Base-by-base conservation (phyloP, 2,329 filamentous ascomycete genomes). In the Penicillium sp. region DNA sequence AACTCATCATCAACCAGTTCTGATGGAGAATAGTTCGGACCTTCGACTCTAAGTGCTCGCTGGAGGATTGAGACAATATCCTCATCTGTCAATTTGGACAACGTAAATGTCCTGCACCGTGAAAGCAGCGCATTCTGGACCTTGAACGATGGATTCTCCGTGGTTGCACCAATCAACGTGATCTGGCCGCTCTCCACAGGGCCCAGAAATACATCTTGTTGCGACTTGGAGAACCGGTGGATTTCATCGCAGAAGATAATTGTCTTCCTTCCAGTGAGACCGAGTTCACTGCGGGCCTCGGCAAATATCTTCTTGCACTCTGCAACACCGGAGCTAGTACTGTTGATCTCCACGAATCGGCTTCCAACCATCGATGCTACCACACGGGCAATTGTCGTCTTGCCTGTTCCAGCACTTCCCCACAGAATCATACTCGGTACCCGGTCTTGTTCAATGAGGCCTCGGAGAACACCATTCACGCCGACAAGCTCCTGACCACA, bases 161-260 rank as follows among this genome's bases (percentile, higher is more conserved):
- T 99, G 3, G 95, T 99, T 7, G 95, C 95, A 12, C 93, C 95
- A 63, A 98, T 95, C 33, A 99, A 83, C 0, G 92, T 97, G 67
- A 99, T 89, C 30, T 91, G 91, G 6, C 95, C 95, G 1, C 89
- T 89, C 78, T 99, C 95, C 24, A 98, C 94, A 0, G 94, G 94
- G 17, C 90, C 92, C 1, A 99, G 82, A 70, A 98, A 98, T 0
- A 97, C 91, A 77, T 98, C 95, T 74, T 99, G 95, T 76, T 98
- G 95, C 0, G 89, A 85, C 79, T 97, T 97, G 69, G 86, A 91
- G 82, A 97, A 97, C 30, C 94, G 83, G 78, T 97, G 93, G 53
- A 97, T 95, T 81, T 98, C 95, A 79, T 99, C 95, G 80, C 94
- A 97, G 76, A 99, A 99, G 66, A 99, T 88, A 66, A 99, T 96